These are phyloP conservation scores for Vigna reflexopilosa DNA, from an alignment of 306 rosid genomes.

Conservation along the genomic window DNA sequence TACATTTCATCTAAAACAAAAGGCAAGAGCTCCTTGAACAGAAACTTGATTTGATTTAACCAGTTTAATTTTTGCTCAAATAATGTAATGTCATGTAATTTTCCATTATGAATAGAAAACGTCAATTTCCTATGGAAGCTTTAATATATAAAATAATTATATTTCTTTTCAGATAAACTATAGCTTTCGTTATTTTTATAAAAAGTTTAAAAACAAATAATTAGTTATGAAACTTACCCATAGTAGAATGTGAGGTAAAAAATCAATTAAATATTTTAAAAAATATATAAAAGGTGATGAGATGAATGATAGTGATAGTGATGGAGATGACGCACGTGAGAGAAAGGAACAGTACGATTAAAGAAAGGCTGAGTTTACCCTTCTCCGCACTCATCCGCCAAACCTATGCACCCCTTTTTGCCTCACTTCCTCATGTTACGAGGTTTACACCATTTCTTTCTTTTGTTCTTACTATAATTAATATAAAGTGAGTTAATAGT, in stretches of 20 bases:
- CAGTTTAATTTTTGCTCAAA: neutral
- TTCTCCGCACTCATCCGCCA: slow-evolving; percentile 61
- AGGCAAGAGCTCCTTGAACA: neutral
- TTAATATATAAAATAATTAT: neutral
- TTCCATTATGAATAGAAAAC: neutral
- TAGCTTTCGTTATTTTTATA: neutral
- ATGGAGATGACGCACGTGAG: slow-evolving; percentile 78
- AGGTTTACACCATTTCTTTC: slow-evolving; percentile 39
- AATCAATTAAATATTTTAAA: neutral
- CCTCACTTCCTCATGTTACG: slow-evolving; percentile 52
- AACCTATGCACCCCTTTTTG: slow-evolving; percentile 24
- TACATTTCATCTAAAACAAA: too few relatives aligned
- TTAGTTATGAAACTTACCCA: neutral
- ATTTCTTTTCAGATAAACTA: neutral
- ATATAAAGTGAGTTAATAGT: too few relatives aligned
- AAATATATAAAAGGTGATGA: neutral
- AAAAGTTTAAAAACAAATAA: neutral
- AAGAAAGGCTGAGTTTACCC: slow-evolving; percentile 62
- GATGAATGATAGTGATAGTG: slow-evolving; percentile 11
- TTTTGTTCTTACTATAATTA: neutral
- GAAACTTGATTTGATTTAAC: neutral
- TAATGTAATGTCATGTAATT: neutral
- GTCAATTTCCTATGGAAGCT: neutral
- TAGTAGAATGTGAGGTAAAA: neutral
- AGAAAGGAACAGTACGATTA: slow-evolving; percentile 54